Evolutionary conservation across 352 stramenopile genomes (phyloP).

Genomic region (Phytophthora ramorum): DNA sequence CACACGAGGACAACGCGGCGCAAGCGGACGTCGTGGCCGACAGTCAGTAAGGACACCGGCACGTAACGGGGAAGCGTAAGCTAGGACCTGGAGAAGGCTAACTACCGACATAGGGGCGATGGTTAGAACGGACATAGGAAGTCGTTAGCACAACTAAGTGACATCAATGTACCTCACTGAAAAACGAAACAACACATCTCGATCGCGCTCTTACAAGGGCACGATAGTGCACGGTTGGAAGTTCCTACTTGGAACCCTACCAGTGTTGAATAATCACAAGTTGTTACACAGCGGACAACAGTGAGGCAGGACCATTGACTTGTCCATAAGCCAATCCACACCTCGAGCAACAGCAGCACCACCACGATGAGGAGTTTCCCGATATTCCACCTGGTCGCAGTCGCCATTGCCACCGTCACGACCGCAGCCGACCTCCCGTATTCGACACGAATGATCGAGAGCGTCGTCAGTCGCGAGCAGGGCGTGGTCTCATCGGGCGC

Average conservation of each 20-base stretch:
- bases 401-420: constrained; percentile 8
- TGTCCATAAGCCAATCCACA: not conserved
- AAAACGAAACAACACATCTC: constrained; percentile 39
- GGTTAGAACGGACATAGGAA: no score
- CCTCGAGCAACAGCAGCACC: not conserved
- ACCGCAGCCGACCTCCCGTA: constrained; percentile 20
- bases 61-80: no score
- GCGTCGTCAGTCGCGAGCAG: constrained; percentile 36
- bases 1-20: no score
- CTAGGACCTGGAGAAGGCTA: no score
- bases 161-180: no score
- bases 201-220: constrained; percentile 22
- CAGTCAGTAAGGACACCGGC: no score
- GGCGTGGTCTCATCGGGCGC: constrained; percentile 36
- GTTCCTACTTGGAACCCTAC: no score
- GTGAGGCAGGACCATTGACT: constrained; percentile 8
- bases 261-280: constrained; percentile 12
- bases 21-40: no score
- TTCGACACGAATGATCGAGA: constrained; percentile 40
- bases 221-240: constrained; percentile 10
- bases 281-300: no score
- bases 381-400: constrained; percentile 17
- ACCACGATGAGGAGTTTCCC: constrained; percentile 23
- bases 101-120: no score
- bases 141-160: no score